Evolutionary conservation across 495 filamentous ascomycete species (phyloP).

Genomic region (Immersiella caudata): DNA sequence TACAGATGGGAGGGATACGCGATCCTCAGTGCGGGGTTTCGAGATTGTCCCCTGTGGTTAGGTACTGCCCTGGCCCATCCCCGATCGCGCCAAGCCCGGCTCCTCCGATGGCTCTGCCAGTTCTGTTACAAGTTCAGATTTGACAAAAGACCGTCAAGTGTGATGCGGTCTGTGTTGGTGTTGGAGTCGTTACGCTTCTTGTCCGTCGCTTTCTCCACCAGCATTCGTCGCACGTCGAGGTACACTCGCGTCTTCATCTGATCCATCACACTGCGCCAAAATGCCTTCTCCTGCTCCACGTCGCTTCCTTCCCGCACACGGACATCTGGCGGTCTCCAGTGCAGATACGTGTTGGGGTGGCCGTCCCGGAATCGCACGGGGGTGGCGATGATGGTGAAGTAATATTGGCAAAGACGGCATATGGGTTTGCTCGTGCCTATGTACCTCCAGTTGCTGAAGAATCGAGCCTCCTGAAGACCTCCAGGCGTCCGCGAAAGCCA

Average conservation of each 20-base stretch:
- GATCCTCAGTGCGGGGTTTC: too few species aligned
- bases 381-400: background rate
- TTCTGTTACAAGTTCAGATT: background rate
- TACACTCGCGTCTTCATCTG: constrained; percentile 19
- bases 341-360: background rate
- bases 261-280: constrained; percentile 10
- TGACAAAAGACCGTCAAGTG: background rate
- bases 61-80: too few species aligned
- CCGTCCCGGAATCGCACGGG: background rate
- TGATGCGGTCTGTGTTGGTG: constrained; percentile 12
- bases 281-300: background rate
- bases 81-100: too few species aligned
- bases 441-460: constrained; percentile 26
- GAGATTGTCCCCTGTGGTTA: too few species aligned
- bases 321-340: background rate
- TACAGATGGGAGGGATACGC: too few species aligned
- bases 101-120: too few species aligned
- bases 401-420: constrained; percentile 3
- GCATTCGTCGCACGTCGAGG: constrained; percentile 3
- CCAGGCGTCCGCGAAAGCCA: constrained; percentile 18
- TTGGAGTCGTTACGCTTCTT: constrained; percentile 17
- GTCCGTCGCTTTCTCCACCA: constrained; percentile 18
- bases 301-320: background rate
- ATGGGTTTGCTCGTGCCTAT: constrained; percentile 16
- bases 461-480: constrained; percentile 8